Evolutionary conservation across 2,329 filamentous ascomycete genomes (phyloP).

Genomic region (Camptophora hylomeconis): DNA sequence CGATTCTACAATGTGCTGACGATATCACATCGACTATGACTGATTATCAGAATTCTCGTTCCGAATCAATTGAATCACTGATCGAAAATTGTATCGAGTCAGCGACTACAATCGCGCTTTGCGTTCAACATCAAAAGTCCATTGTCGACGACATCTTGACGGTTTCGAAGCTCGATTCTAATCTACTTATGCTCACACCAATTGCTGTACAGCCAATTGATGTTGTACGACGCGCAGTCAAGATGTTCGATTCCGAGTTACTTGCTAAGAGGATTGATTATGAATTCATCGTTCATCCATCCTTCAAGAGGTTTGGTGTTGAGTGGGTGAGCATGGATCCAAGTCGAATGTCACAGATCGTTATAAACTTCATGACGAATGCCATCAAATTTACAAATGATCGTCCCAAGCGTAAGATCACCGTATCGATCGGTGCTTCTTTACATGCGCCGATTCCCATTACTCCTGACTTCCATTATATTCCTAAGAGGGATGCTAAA

Average conservation of each 20-base stretch:
- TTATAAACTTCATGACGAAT: conserved; percentile 46
- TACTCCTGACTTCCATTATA: neutral
- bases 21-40: conserved; percentile 28
- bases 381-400: conserved; percentile 43
- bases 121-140: conserved; percentile 64
- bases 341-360: conserved; percentile 42
- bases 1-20: conserved; percentile 45
- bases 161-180: conserved; percentile 61
- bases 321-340: conserved; percentile 47
- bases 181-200: conserved; percentile 47
- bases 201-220: conserved; percentile 39
- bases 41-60: neutral
- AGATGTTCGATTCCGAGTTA: conserved; percentile 64
- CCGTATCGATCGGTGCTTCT: conserved; percentile 1
- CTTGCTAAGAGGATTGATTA: conserved; percentile 54
- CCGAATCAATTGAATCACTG: no score
- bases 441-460: neutral
- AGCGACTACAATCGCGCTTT: conserved; percentile 38
- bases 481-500: conserved; percentile 17
- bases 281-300: conserved; percentile 40
- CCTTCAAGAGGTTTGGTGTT: conserved; percentile 35
- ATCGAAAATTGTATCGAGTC: no score
- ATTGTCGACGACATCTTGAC: conserved; percentile 62
- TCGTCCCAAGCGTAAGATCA: neutral
- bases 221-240: conserved; percentile 40